Base-by-base conservation (phyloP, 257 asterid genomes). In the Cordia subcordata region DNA sequence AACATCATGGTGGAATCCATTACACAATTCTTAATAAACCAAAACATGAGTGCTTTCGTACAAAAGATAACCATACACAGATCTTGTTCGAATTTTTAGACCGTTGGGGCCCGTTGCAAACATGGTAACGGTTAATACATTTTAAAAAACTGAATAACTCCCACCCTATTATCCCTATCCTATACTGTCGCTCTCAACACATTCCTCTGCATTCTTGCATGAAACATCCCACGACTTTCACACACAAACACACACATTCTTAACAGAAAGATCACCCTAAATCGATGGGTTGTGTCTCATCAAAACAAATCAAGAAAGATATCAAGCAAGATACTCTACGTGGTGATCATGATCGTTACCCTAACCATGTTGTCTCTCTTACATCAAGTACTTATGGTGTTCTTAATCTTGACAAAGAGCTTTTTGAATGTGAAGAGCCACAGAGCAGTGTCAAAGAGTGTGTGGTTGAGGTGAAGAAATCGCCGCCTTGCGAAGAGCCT, bases 321-420 rank as follows among this genome's bases (percentile, higher is more conserved):
- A 70, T 79, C 60, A 13, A 70, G 59, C 70, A 60, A 72, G 82
- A 82, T 39, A 77, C 42, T 49, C 56, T 51, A 0, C n/a, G 32
- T 1, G 21, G 46, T 13, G 45, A 47, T 12, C 79, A 77, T 50
- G 70, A 58, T 20, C 77, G 57, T 47, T 72, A 33, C 76, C 4
- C 65, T 32, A 66, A 66, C 76, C 99, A 93, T 23, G 85, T 89
- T 1, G 99, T 89, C 0, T 89, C 92, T 13, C 94, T 93, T 72
- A 93, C 97, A 39, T 93, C 99, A 18, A 86, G 77, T 66, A 84
- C 99, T 27, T 86, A 81, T 18, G 99, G 99, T 11, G 85, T 58
- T 57, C 88, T 93, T 63, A 76, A 76, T 14, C 87, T 89, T 58
- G 88, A 89, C 61, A 73, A 78, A 32, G 85, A 70, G 16, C 58